Evolutionary conservation across 2,329 filamentous ascomycete species (phyloP).

Genomic region (Aspergillus udagawae): DNA sequence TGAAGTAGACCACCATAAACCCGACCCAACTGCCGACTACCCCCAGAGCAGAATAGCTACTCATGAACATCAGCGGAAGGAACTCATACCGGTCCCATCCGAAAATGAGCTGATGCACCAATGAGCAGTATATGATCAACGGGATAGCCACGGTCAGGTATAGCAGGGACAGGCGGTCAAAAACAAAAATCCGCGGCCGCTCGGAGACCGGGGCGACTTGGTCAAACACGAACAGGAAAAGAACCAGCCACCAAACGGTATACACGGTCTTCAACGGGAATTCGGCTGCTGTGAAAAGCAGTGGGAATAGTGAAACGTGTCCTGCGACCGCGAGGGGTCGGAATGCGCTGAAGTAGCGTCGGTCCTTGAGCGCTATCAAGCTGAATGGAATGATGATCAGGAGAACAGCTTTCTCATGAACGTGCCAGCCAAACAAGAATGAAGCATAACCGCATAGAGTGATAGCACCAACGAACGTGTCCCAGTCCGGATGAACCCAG

Average conservation of each 20-base stretch:
- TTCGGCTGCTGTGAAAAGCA: constrained; percentile 87
- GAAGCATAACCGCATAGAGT: constrained; percentile 94
- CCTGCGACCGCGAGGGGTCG: constrained; percentile 86
- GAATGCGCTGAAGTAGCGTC: constrained; percentile 87
- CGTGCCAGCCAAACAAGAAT: constrained; percentile 97
- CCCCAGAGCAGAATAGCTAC: constrained; percentile 89
- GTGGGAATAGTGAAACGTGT: constrained; percentile 90
- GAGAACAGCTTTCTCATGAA: constrained; percentile 95
- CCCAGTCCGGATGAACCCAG: constrained; percentile 76
- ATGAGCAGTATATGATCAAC: constrained; percentile 80
- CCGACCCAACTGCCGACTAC: constrained; percentile 94
- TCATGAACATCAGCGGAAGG: constrained; percentile 93
- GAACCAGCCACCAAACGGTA: constrained; percentile 83
- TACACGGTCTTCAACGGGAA: constrained; percentile 94
- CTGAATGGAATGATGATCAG: constrained; percentile 94
- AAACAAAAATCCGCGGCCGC: constrained; percentile 76
- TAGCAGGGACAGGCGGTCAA: constrained; percentile 84
- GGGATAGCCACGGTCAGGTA: constrained; percentile 90
- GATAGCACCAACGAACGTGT: constrained; percentile 81
- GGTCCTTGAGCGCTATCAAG: constrained; percentile 82
- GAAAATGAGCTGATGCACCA: constrained; percentile 79
- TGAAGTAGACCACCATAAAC: constrained; percentile 88
- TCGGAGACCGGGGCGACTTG: constrained; percentile 78
- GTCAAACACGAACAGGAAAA: constrained; percentile 84
- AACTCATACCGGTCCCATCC: constrained; percentile 73